Base-by-base conservation (phyloP, 2,329 filamentous ascomycete species). In the Aspergillus fumigatus region DNA sequence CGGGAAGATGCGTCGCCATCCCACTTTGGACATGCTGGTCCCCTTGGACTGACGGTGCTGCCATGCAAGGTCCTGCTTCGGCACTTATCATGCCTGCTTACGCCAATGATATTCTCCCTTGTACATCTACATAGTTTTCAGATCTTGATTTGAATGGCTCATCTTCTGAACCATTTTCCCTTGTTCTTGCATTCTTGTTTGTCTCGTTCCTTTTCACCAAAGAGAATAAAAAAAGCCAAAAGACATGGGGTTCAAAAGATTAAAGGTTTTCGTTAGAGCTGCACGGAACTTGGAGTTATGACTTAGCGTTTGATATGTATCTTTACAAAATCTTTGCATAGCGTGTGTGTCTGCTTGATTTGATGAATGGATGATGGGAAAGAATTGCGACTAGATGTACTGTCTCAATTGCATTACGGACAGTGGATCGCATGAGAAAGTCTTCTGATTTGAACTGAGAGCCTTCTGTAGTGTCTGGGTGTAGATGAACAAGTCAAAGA, bases 311-410 rank as follows among this genome's bases (percentile, higher is more conserved):
- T 9, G 9, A 23, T 17, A n/a, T 11, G 23, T 32, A 26, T 48
- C n/a, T 47, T 23, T 23, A 45, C 26, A 27, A 19, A 9, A 21
- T 43, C 50, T 49, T 49, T 50, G 54, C 54, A 56, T 56, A 53
- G 54, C 54, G 49, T 40, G 25, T 50, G 49, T 40, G 25, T 40
- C 23, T 35, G 49, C 49, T 17, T 48, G 9, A 23, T 47, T 47
- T 40, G 11, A 52, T 48, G 51, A 51, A 51, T 38, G 21, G 32
- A 51, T 51, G 49, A 51, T 21, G 26, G 19, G 5, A 21, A 51
- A 10, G 17, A 11, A 25, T 3, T 47, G 43, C 14, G 43, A 23
- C 25, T 47, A 25, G 43, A 47, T 47, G 43, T 47, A 43, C 23
- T 2, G 21, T 14, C n/a, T 14, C 23, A 19, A 47, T 47, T 23